Evolutionary conservation across 139 green algal genomes (phyloP).

Genomic region (Tetraselmis striata): DNA sequence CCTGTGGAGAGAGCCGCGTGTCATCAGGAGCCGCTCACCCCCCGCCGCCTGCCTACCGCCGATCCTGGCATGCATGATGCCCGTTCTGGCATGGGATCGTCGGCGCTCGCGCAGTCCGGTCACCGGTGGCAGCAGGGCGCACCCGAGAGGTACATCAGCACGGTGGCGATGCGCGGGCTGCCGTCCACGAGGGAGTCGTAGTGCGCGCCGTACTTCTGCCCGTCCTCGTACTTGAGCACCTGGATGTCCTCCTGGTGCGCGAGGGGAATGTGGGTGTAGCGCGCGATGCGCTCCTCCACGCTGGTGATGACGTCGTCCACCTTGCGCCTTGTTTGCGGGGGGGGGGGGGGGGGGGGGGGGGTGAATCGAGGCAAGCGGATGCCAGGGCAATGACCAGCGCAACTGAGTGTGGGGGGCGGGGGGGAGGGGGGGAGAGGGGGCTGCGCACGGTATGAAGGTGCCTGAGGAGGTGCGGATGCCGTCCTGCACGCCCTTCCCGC

Average conservation of each 20-base stretch:
- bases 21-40: no score
- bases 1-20: no score
- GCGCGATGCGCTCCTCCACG: conserved; percentile 58
- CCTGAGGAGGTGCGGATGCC: neutral
- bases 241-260: conserved; percentile 81
- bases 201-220: conserved; percentile 81
- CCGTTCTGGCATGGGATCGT: no score
- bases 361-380: neutral
- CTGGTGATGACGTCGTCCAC: conserved; percentile 39
- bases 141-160: conserved; percentile 64
- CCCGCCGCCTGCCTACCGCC: no score
- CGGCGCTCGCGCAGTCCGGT: no score
- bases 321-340: conserved; percentile 12
- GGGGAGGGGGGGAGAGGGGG: neutral
- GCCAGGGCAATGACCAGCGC: neutral
- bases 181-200: conserved; percentile 62
- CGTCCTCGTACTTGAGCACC: conserved; percentile 58
- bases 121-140: neutral
- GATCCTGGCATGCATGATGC: no score
- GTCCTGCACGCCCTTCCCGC: neutral
- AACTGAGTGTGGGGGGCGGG: neutral
- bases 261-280: conserved; percentile 65
- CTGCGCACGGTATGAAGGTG: neutral
- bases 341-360: no score
- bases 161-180: conserved; percentile 48